These are phyloP conservation scores for Capniomyces stellatus DNA, from an alignment of 371 early-diverging fungal species.

Conservation along the genomic window DNA sequence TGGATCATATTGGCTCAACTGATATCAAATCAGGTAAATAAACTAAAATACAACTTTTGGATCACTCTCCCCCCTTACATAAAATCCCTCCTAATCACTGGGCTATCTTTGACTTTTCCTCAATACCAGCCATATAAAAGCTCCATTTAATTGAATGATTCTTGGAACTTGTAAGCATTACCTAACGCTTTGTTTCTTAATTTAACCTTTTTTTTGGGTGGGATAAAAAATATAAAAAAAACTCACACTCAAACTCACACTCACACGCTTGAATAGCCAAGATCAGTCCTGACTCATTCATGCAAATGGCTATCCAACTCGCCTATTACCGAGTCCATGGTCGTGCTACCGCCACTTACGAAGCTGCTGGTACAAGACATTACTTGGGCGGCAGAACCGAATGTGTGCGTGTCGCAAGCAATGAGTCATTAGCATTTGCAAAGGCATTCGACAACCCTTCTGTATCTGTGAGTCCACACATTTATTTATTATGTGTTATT, in stretches of 20 bases:
- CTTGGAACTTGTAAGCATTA: too few species aligned
- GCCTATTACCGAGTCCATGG: conserved; percentile 47
- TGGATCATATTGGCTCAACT: conserved; percentile 55
- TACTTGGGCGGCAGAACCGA: conserved; percentile 77
- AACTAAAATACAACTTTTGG: too few species aligned
- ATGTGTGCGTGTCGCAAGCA: conserved; percentile 50
- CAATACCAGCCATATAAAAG: too few species aligned
- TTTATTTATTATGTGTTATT: too few species aligned
- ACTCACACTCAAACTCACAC: too few species aligned
- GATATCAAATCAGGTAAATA: too few species aligned
- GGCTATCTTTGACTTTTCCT: too few species aligned
- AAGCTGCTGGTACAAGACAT: conserved; percentile 54
- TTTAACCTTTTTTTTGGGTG: background rate
- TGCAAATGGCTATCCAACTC: conserved; percentile 64
- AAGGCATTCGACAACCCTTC: conserved; percentile 36
- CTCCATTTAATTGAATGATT: too few species aligned
- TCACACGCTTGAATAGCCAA: conserved; percentile 24
- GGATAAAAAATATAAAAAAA: too few species aligned
- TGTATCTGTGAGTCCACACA: too few species aligned
- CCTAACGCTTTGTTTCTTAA: conserved; percentile 16
- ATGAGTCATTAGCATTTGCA: conserved; percentile 45
- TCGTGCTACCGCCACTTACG: conserved; percentile 45
- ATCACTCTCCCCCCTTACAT: too few species aligned
- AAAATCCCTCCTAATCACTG: too few species aligned
- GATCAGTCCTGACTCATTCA: conserved; percentile 54